phyloP scores from a whole-genome alignment of 2,329 filamentous ascomycete species.

The Fusarium odoratissimum region DNA sequence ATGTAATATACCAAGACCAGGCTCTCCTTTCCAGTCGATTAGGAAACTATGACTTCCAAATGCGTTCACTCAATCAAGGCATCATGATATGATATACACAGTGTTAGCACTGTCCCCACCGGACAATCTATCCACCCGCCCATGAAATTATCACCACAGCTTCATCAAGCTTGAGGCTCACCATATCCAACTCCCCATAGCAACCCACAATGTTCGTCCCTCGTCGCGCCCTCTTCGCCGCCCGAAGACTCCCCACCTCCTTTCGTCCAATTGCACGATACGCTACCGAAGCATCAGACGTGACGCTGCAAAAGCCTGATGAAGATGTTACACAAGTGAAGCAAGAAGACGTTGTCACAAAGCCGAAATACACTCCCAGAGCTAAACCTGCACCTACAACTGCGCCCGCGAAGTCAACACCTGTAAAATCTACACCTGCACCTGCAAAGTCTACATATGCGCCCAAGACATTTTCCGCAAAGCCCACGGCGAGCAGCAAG shows the following conservation, averaged over 20 bases:
- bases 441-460: neutral
- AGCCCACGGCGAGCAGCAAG: neutral
- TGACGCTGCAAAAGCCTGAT: constrained; percentile 25
- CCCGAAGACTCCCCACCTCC: constrained; percentile 28
- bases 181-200: neutral
- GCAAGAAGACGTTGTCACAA: constrained; percentile 21
- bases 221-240: constrained; percentile 39
- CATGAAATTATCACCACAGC: constrained; percentile 22
- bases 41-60: neutral
- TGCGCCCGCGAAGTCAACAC: neutral
- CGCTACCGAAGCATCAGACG: constrained; percentile 38
- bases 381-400: constrained; percentile 4
- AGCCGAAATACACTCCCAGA: neutral
- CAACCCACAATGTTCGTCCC: constrained; percentile 45
- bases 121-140: constrained; percentile 35
- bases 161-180: constrained; percentile 1
- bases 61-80: constrained; percentile 1
- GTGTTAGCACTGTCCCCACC: constrained; percentile 17
- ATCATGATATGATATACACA: constrained; percentile 18
- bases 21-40: neutral
- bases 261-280: constrained; percentile 40
- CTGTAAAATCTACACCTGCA: neutral
- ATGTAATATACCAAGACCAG: neutral
- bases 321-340: constrained; percentile 26
- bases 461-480: neutral